A percentile compares a stretch with the other conserved stretches of the same genome.
phyloP scores from a whole-genome alignment of 2,329 filamentous ascomycete species.

The Botrytis cinerea region DNA sequence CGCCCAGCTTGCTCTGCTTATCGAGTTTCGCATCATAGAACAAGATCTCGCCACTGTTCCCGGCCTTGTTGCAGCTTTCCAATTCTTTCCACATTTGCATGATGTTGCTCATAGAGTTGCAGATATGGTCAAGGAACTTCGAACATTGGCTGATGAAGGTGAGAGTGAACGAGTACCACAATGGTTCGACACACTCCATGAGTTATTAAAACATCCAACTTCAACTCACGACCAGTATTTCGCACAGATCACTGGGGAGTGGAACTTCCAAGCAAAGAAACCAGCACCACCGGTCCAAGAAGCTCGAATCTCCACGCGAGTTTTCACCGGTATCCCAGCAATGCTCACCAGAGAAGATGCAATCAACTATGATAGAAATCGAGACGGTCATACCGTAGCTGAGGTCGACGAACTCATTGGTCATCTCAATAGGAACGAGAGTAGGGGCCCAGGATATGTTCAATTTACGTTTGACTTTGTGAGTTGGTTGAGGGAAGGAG shows the following conservation, averaged over 20 bases:
- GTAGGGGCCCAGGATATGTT: slow-evolving; percentile 15
- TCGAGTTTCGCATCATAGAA: neutral
- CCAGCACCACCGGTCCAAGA: neutral
- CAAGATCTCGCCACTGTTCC: neutral
- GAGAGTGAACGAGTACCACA: neutral
- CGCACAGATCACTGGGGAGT: neutral
- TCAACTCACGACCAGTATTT: slow-evolving; percentile 5
- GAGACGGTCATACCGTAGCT: neutral
- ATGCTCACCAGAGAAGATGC: neutral
- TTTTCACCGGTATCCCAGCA: too few species aligned
- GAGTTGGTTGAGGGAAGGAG: neutral
- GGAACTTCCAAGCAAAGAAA: neutral
- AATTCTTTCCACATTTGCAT: neutral
- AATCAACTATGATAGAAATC: neutral
- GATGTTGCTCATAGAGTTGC: neutral
- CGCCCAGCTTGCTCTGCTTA: neutral
- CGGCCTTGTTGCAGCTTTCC: neutral
- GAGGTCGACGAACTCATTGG: neutral
- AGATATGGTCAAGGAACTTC: neutral
- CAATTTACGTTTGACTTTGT: slow-evolving; percentile 5
- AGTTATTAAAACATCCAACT: neutral
- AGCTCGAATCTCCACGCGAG: neutral
- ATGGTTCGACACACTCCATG: slow-evolving; percentile 11
- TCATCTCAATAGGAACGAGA: neutral
- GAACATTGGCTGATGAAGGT: neutral